Percentiles rank a stretch among this genome's conserved stretches.
These are phyloP conservation scores for Circinella umbellata DNA, from an alignment of 371 early-diverging fungal genomes.

Conservation along the genomic window DNA sequence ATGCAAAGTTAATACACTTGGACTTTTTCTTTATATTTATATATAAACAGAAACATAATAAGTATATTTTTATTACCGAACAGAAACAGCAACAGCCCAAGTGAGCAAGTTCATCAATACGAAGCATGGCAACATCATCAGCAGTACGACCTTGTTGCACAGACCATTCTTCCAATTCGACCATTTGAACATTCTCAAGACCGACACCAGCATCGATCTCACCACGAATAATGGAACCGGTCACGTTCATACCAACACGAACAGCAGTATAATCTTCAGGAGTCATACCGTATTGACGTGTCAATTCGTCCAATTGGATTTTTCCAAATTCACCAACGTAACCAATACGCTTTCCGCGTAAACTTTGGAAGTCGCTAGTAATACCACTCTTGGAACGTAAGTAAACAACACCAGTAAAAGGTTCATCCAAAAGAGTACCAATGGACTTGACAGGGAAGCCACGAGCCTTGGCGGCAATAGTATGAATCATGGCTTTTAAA, in stretches of 20 bases:
- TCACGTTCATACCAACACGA: conserved; percentile 74
- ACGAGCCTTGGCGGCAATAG: conserved; percentile 70
- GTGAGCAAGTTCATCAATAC: conserved; percentile 72
- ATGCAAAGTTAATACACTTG: neutral
- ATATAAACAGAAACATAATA: too few species aligned
- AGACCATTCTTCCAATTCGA: conserved; percentile 71
- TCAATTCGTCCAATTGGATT: conserved; percentile 69
- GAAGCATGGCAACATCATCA: conserved; percentile 65
- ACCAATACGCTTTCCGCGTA: conserved; percentile 66
- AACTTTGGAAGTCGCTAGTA: conserved; percentile 57
- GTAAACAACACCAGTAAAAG: conserved; percentile 71
- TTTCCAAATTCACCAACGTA: conserved; percentile 74
- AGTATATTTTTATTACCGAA: conserved; percentile 37
- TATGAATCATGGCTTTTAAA: conserved; percentile 76
- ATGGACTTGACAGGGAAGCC: conserved; percentile 70
- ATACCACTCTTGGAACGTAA: conserved; percentile 58
- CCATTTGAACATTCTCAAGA: conserved; percentile 73
- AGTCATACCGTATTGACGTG: conserved; percentile 63
- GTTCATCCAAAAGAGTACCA: conserved; percentile 71
- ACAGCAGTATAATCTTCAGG: conserved; percentile 65
- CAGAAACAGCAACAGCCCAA: conserved; percentile 75
- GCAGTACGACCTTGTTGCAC: conserved; percentile 55
- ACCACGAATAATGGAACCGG: conserved; percentile 63
- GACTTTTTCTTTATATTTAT: too few species aligned
- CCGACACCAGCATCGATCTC: conserved; percentile 75